Evolutionary conservation across 163 green algal genomes (phyloP), one percentile per base, ranked within the genome.

Genomic region (Trebouxiophyceae sp.): DNA sequence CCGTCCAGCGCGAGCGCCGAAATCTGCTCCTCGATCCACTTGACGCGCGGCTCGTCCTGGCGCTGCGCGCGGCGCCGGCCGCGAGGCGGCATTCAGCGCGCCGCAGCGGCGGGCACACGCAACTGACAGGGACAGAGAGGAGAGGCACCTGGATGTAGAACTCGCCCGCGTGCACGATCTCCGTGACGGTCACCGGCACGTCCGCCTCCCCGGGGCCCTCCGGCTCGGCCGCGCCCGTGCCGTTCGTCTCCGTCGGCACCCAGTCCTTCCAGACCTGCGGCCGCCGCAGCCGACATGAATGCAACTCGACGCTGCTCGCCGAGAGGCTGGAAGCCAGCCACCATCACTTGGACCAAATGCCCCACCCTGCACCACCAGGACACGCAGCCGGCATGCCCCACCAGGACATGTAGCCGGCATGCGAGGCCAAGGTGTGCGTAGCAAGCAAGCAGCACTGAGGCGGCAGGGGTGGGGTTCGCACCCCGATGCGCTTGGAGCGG

Each of bases 81-180:
- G 28, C 45, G 2, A 47, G 4, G 39, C 60, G 45, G 39, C 45
- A 56, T 39, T 70, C 69, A 2, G 75, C 66, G 3, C 77, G 33
- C 69, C 87, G 81, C 33, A 70, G 26, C n/a, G n/a, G n/a, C n/a
- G n/a, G n/a, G n/a, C n/a, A n/a, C n/a, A n/a, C n/a, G n/a, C n/a
- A n/a, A n/a, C n/a, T n/a, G n/a, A n/a, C n/a, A n/a, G n/a, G n/a
- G n/a, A n/a, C n/a, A n/a, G n/a, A n/a, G n/a, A n/a, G n/a, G n/a
- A n/a, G n/a, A n/a, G n/a, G n/a, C n/a, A 71, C 66, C 77, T 92
- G 82, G 27, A 83, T 63, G 62, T 87, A 96, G 76, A 93, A 93
- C 45, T 77, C 61, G 22, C n/a, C 31, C 0, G 56, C 65, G 55
- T 33, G 33, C 23, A 32, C 27, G 3, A 73, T 54, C 29, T 73